A percentile compares a stretch with the other conserved stretches of the same genome.
Evolutionary conservation across 768 basidiomycete species (phyloP).

Genomic region (Phallus indusiatus): DNA sequence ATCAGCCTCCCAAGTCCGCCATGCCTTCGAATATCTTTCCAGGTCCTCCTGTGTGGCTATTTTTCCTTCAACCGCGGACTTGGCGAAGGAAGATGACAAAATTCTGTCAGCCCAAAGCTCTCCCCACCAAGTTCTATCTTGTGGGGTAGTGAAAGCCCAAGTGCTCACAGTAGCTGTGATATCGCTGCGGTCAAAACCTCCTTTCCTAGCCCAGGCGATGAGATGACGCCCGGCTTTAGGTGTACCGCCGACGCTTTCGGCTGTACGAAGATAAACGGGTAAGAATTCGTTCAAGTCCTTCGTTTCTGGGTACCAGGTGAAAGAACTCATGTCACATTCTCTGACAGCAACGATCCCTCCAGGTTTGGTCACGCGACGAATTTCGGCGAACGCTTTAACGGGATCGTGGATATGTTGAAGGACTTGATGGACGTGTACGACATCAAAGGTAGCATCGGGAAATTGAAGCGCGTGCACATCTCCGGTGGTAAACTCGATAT

Average conservation of each 20-base stretch:
- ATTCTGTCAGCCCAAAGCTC: constrained; percentile 29
- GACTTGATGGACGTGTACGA: constrained; percentile 42
- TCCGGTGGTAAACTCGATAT: constrained; percentile 31
- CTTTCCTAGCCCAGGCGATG: constrained; percentile 28
- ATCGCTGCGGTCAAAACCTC: constrained; percentile 23
- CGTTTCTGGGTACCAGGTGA: constrained; percentile 28
- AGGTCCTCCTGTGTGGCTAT: constrained; percentile 18
- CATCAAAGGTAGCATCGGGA: constrained; percentile 35
- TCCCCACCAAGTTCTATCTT: constrained; percentile 32
- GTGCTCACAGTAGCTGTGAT: constrained; percentile 24
- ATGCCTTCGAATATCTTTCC: constrained; percentile 15
- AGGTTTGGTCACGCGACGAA: constrained; percentile 35
- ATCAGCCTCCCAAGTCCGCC: constrained; percentile 22
- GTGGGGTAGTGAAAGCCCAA: constrained; percentile 28
- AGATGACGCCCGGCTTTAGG: constrained; percentile 31
- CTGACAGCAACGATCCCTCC: constrained; percentile 38
- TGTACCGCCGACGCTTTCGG: constrained; percentile 21
- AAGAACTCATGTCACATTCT: constrained; percentile 29
- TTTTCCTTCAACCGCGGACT: constrained; percentile 21
- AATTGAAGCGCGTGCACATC: constrained; percentile 29
- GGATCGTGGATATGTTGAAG: constrained; percentile 38
- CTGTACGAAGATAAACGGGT: constrained; percentile 4
- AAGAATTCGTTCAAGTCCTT: constrained; percentile 23
- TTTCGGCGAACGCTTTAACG: constrained; percentile 32
- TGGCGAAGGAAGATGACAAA: constrained; percentile 24